A percentile compares a stretch with the other conserved stretches of the same genome.
Conservation (phyloP, 345 rosid species). For the Populus simonii region DNA sequence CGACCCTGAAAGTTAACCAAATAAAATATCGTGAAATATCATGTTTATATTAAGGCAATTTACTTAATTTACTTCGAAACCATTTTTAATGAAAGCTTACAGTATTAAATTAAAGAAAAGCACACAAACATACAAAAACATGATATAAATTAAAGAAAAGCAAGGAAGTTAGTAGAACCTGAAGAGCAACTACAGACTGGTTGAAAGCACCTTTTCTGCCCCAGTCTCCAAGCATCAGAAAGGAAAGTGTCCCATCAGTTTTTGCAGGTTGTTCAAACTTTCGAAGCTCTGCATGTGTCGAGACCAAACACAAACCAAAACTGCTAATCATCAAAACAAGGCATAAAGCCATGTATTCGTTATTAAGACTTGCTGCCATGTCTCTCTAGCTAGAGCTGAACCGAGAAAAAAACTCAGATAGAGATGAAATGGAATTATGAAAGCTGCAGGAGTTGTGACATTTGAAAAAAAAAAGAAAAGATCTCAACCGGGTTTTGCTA, state of each 20-base stretch:
- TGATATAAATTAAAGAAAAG: background rate
- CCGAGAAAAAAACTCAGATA: background rate
- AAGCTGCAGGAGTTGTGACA: too few species aligned
- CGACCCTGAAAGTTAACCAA: too few species aligned
- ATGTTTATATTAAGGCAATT: too few species aligned
- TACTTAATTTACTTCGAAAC: too few species aligned
- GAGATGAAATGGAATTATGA: too few species aligned
- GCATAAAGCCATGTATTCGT: background rate
- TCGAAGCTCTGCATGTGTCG: conserved; percentile 40
- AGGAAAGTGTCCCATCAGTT: conserved; percentile 49
- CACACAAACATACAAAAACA: background rate
- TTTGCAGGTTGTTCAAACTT: conserved; percentile 50
- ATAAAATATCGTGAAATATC: too few species aligned
- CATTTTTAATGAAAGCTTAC: too few species aligned
- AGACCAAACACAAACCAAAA: conserved; percentile 14
- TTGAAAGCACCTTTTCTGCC: conserved; percentile 70
- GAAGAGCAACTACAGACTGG: conserved; percentile 63
- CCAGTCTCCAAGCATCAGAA: conserved; percentile 80
- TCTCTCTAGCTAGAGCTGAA: background rate
- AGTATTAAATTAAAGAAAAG: too few species aligned
- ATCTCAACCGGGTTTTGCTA: too few species aligned
- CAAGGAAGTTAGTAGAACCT: conserved; percentile 32
- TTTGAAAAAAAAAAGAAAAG: too few species aligned
- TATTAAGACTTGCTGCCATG: background rate
- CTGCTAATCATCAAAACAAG: background rate